Evolutionary conservation across 164 flowering plant species (phyloP), one percentile per base, ranked within the genome.

Genomic region (Stephania japonica): DNA sequence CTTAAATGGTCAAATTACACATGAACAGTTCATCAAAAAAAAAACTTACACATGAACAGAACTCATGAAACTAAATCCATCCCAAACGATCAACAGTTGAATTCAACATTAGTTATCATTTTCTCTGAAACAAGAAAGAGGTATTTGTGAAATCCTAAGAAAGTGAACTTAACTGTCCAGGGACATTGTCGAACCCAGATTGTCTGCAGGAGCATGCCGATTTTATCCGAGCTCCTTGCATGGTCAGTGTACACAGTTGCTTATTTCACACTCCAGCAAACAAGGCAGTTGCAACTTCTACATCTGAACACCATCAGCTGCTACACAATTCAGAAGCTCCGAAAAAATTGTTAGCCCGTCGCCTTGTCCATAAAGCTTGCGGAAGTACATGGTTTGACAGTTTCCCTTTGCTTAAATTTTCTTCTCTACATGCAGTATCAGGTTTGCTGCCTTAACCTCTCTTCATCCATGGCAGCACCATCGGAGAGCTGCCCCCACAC

Each of bases 401-500:
- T 59, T 56, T 10, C 64, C 6, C 8, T 59, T 59, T 59, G 5
- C 23, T 59, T 24, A 19, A 24, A 59, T 6, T 59, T 59, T 7
- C 24, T 59, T 2, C 19, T 59, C 21, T 59, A 24, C 21, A 59
- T 16, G 64, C 64, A 2, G 64, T 73, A 69, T 88, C 84, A 88
- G 68, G 89, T 82, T 72, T 86, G 77, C 74, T 85, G 93, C 81
- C 93, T 85, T 65, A 87, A 87, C 84, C 91, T 86, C 81, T 91
- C 75, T 25, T 88, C 87, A 75, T 79, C 86, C 1, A 85, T 80
- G 78, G 87, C 92, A n/a, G 82, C 91, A 5, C 91, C 90, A 77
- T 89, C 93, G 0, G 94, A 92, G 56, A 90, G 88, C 78, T 92
- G 97, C n/a, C 83, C 95, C 89, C 89, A 90, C 18, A 87, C 96